Evolutionary conservation across 495 filamentous ascomycete species (phyloP).

Genomic region (Immersiella caudata): DNA sequence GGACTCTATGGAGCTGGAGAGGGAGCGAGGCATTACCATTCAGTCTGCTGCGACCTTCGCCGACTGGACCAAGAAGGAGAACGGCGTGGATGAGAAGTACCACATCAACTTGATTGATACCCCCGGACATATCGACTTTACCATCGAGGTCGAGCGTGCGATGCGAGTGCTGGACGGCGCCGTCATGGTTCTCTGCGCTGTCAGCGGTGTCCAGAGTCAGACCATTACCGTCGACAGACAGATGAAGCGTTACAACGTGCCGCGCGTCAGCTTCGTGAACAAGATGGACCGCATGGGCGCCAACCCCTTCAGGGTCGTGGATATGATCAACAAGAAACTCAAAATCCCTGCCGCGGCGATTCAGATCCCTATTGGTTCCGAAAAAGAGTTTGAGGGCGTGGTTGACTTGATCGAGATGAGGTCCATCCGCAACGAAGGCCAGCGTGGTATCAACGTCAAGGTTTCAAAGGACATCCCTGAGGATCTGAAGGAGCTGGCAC

Average conservation of each 20-base stretch:
- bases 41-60: constrained; percentile 98
- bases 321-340: constrained; percentile 95
- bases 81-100: constrained; percentile 83
- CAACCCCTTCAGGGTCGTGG: constrained; percentile 96
- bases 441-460: constrained; percentile 68
- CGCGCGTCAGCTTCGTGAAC: constrained; percentile 94
- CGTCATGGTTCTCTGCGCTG: constrained; percentile 98
- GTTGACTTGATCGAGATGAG: constrained; percentile 93
- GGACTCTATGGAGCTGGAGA: constrained; percentile 99
- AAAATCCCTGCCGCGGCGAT: constrained; percentile 90
- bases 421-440: constrained; percentile 86
- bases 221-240: constrained; percentile 98
- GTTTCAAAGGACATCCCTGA: constrained; percentile 80
- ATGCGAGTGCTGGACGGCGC: constrained; percentile 95
- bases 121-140: constrained; percentile 98
- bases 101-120: constrained; percentile 99
- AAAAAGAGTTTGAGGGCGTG: constrained; percentile 92
- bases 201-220: constrained; percentile 95
- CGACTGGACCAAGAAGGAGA: constrained; percentile 85
- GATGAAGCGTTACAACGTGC: constrained; percentile 98
- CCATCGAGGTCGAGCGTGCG: constrained; percentile 97
- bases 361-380: constrained; percentile 91
- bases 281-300: constrained; percentile 99
- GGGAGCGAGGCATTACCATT: constrained; percentile 98
- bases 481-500: constrained; percentile 68